Percentiles rank a stretch among this genome's conserved stretches.
Conservation (phyloP, 2,329 filamentous ascomycete genomes). For the Biscogniauxia marginata region DNA sequence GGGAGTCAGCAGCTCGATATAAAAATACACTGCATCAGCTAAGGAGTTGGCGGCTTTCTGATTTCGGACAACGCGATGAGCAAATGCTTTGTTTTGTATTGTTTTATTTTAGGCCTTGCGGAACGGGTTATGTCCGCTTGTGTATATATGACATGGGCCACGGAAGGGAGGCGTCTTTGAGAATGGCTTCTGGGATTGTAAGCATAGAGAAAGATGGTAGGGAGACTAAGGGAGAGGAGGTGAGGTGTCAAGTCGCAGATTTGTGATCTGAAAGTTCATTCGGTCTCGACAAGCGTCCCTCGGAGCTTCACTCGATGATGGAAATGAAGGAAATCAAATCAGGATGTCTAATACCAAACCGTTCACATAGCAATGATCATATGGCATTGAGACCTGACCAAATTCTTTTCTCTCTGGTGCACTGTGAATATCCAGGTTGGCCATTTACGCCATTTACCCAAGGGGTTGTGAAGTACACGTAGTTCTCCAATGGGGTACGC, state of each 20-base stretch:
- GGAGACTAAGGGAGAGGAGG: background rate
- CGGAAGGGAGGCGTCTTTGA: background rate
- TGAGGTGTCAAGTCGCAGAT: background rate
- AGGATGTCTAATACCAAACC: background rate
- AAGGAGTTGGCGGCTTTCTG: constrained; percentile 22
- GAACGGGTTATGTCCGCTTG: constrained; percentile 5
- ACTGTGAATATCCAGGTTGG: background rate
- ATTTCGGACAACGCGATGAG: constrained; percentile 7
- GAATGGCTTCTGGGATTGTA: background rate
- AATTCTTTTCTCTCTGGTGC: background rate
- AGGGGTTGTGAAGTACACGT: no score
- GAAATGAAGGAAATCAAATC: background rate
- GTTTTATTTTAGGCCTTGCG: constrained; percentile 9
- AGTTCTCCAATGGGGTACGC: no score
- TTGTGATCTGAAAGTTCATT: background rate
- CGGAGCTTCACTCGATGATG: background rate
- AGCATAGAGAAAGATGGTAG: background rate
- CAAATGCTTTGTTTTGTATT: no score
- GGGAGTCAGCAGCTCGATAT: background rate
- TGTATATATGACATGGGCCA: constrained; percentile 10
- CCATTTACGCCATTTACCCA: no score
- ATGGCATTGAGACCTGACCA: background rate
- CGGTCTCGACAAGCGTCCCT: background rate
- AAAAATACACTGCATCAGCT: constrained; percentile 20
- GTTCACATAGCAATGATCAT: background rate